Evolutionary conservation across 257 asterid genomes (phyloP).

Genomic region (Nicotiana tabacum): DNA sequence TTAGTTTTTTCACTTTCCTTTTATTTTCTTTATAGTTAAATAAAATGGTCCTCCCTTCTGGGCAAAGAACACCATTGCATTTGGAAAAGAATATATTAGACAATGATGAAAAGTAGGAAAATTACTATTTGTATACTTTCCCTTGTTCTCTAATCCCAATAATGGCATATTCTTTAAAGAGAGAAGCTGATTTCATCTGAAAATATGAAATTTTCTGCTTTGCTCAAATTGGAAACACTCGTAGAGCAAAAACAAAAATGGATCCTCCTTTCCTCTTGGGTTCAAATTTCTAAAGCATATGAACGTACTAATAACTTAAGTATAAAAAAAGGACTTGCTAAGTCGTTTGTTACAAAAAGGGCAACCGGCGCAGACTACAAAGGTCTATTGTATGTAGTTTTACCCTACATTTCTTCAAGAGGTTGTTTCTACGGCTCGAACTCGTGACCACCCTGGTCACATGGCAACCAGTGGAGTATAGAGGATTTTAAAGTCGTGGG

Average conservation of each 20-base stretch:
- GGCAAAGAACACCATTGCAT: background rate
- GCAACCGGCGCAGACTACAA: no score
- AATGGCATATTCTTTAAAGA: background rate
- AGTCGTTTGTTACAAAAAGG: no score
- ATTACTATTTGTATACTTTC: background rate
- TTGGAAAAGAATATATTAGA: background rate
- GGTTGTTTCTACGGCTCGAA: no score
- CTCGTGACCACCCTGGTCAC: no score
- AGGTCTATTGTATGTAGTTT: no score
- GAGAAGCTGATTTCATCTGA: background rate
- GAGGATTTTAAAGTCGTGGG: no score
- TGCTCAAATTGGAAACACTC: background rate
- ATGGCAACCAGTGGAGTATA: no score
- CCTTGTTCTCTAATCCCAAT: background rate
- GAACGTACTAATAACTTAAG: background rate
- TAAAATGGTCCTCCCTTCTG: background rate
- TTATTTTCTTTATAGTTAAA: background rate
- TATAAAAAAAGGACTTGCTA: background rate
- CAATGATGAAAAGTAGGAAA: background rate
- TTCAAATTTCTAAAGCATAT: background rate
- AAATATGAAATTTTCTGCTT: background rate
- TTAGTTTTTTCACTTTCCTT: background rate
- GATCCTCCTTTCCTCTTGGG: background rate
- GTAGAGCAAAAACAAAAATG: background rate
- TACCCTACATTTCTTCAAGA: no score